Base-by-base conservation (phyloP, 768 basidiomycete genomes). In the Hirschioporus abietinus region DNA sequence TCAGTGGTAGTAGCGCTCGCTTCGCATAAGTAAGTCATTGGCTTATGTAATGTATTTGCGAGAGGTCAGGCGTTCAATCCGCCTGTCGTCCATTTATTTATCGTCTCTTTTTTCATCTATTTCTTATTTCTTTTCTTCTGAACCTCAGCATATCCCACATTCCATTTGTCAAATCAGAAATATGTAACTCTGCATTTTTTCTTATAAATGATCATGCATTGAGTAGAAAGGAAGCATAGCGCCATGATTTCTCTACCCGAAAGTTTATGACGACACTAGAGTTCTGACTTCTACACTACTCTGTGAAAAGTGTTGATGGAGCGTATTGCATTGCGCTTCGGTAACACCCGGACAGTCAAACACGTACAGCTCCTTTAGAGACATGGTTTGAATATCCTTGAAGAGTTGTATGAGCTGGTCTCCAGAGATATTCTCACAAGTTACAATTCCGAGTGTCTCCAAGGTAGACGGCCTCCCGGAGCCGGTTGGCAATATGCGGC, bases 51-150 rank as follows among this genome's bases (percentile, higher is more conserved):
- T n/a, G n/a, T n/a, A n/a, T n/a, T n/a, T n/a, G 42, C 42, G 42
- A 52, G 42, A 52, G 42, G 42, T 52, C 42, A 52, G 42, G 42
- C 42, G 42, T 52, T 52, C 42, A 52, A 52, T 52, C 42, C 42
- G 42, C 42, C 42, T 52, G 42, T 52, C 42, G 42, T 52, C 42
- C 42, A 52, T 52, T 52, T 30, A n/a, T n/a, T n/a, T n/a, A n/a
- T n/a, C n/a, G n/a, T n/a, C 30, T 30, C 30, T 3, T 30, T 30
- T 30, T 30, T 8, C 8, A 3, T 30, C 30, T 8, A 3, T 3
- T 8, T 3, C 30, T 30, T 30, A 30, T 30, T 30, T 30, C 8
- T 30, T n/a, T n/a, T n/a, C n/a, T n/a, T n/a, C n/a, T n/a, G n/a
- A n/a, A n/a, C n/a, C n/a, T n/a, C n/a, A n/a, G n/a, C n/a, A n/a